A percentile compares a stretch with the other conserved stretches of the same genome.
These are phyloP conservation scores for Aquilaria sinensis DNA, from an alignment of 345 rosid species.

Conservation along the genomic window DNA sequence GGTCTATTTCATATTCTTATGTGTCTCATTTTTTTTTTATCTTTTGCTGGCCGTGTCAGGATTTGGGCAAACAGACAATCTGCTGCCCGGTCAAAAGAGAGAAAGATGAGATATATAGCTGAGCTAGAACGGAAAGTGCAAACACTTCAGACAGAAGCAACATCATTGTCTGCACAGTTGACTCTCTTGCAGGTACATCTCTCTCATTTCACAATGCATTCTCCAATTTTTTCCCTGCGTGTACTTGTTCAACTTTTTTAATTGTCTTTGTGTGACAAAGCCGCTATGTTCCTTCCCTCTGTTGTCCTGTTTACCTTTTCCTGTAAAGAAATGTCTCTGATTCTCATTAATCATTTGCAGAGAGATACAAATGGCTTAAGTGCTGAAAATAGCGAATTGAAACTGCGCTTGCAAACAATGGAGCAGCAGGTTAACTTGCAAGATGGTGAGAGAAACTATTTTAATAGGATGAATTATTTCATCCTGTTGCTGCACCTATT, in stretches of 20 bases:
- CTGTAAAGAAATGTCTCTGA: constrained; percentile 1
- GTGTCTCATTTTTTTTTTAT: not conserved
- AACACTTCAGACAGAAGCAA: constrained; percentile 85
- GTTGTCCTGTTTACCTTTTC: not conserved
- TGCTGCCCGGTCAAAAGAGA: constrained; percentile 94
- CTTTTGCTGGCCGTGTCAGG: constrained; percentile 28
- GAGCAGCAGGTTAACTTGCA: constrained; percentile 88
- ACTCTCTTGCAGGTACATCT: constrained; percentile 74
- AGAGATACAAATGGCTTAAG: constrained; percentile 81
- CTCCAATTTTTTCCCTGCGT: constrained; percentile 5
- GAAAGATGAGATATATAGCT: constrained; percentile 88
- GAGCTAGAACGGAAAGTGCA: constrained; percentile 94
- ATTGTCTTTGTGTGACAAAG: not conserved
- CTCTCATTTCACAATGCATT: not conserved
- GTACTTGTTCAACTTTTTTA: not conserved
- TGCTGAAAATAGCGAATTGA: constrained; percentile 79
- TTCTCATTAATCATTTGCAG: constrained; percentile 26
- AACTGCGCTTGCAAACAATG: constrained; percentile 82
- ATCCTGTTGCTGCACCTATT: not conserved
- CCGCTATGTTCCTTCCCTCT: not conserved
- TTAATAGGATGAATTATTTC: not conserved
- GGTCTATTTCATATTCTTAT: not conserved
- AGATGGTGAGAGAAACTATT: constrained; percentile 56
- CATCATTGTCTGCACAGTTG: constrained; percentile 86
- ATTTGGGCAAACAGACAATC: constrained; percentile 99